Evolutionary conservation across 2,329 filamentous ascomycete genomes (phyloP).

Genomic region (Colletotrichum sp.): DNA sequence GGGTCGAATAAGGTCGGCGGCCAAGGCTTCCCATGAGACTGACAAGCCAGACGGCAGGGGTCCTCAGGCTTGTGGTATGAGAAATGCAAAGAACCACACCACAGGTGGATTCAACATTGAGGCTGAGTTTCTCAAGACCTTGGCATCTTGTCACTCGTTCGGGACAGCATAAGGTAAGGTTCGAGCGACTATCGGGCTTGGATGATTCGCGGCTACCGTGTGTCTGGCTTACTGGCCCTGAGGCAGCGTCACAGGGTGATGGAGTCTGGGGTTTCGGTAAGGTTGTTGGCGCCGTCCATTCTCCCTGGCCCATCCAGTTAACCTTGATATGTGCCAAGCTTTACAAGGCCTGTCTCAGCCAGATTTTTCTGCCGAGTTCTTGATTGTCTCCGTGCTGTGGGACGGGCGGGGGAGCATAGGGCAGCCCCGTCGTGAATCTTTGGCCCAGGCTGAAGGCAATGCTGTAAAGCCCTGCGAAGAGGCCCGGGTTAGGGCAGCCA

Average conservation of each 20-base stretch:
- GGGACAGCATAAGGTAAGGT: neutral
- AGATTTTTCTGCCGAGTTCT: constrained; percentile 10
- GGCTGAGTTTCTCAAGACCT: constrained; percentile 9
- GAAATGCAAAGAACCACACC: constrained; percentile 4
- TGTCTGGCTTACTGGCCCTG: neutral
- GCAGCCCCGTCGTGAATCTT: neutral
- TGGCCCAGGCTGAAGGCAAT: neutral
- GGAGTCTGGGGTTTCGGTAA: neutral
- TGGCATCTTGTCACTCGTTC: constrained; percentile 1
- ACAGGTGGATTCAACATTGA: neutral
- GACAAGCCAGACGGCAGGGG: neutral
- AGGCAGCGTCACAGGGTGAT: neutral
- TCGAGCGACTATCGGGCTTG: neutral
- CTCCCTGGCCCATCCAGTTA: neutral
- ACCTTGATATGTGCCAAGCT: constrained; percentile 17
- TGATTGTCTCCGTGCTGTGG: constrained; percentile 1
- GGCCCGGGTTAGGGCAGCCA: neutral
- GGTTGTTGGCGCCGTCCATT: constrained; percentile 3
- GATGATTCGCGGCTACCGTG: neutral
- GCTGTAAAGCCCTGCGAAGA: neutral
- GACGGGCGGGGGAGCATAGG: neutral
- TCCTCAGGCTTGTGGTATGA: neutral
- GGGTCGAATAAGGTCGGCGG: neutral
- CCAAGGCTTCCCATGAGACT: constrained; percentile 3
- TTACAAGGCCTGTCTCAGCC: constrained; percentile 12